Evolutionary conservation across 148 eudicot genomes (phyloP), one percentile per base, ranked within the genome.

Genomic region (Vaccinium macrocarpon): DNA sequence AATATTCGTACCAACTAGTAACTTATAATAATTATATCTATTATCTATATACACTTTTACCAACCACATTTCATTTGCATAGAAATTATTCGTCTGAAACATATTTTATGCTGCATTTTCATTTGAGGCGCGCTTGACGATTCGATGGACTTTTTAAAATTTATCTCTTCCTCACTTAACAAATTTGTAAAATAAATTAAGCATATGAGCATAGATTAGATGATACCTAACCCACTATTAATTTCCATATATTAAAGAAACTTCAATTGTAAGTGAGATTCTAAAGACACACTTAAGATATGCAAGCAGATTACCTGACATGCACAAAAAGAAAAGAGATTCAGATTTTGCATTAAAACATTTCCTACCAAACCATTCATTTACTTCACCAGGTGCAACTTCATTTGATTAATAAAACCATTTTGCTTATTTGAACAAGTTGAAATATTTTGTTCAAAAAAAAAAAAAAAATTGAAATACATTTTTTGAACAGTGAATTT

Each of bases 191-290:
- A 49, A 51, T 19, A 51, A 32, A 77, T 1, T 4, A 50, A 48
- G 8, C 6, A 9, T 11, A n/a, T 4, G 2, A 78, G 48, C 81
- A 27, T 53, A 55, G 5, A 21, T 78, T 78, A 52, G 81, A 64
- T 78, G 81, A 78, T 53, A 16, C 81, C 62, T 49, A 51, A 42
- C 25, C 42, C 81, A 59, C 27, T 5, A 42, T 42, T 42, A 59
- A 59, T 12, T 14, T 29, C 6, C 2, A 32, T 71, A 29, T 11
- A 1, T 1, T 13, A 71, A 2, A 29, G 23, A 27, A 71, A 71
- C 35, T 19, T 55, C 11, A 50, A 10, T 50, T 53, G 81, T 19
- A 78, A 78, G 81, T 78, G 64, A 78, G 81, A 78, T 53, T 75
- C 78, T 75, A 52, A 71, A 12, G 46, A 32, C 16, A 13, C 5